Percentiles rank a stretch among this genome's conserved stretches.
phyloP scores from a whole-genome alignment of 495 filamentous ascomycete species.

The Hypomontagnella monticulosa region DNA sequence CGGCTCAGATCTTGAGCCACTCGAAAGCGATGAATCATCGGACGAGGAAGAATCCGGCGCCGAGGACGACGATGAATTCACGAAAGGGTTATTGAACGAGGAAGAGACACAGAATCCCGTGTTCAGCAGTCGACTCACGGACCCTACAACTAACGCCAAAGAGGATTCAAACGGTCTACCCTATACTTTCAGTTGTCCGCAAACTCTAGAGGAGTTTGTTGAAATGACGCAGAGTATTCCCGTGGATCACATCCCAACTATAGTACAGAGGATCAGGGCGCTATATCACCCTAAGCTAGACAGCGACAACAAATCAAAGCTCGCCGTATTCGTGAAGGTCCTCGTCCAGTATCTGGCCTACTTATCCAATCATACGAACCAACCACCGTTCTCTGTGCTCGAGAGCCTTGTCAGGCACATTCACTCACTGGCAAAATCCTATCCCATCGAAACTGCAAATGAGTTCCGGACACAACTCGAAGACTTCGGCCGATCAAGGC shows the following conservation, averaged over 20 bases:
- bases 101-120: constrained; percentile 58
- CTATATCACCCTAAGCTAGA: constrained; percentile 89
- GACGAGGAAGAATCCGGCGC: constrained; percentile 64
- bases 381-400: constrained; percentile 50
- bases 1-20: constrained; percentile 69
- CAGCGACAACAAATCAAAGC: constrained; percentile 82
- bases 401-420: constrained; percentile 65
- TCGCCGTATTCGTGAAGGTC: constrained; percentile 75
- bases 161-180: constrained; percentile 66
- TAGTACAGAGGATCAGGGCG: constrained; percentile 88
- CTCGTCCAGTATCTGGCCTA: constrained; percentile 83
- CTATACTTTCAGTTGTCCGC: constrained; percentile 86
- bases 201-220: constrained; percentile 77
- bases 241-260: constrained; percentile 71
- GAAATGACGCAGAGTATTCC: constrained; percentile 67
- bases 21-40: constrained; percentile 62
- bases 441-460: constrained; percentile 76
- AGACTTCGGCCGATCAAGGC: constrained; percentile 66
- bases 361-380: constrained; percentile 59
- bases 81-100: constrained; percentile 67
- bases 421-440: constrained; percentile 86
- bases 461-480: constrained; percentile 79
- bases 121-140: constrained; percentile 46
- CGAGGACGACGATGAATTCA: constrained; percentile 71
- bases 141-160: constrained; percentile 39